Evolutionary conservation across 2,329 filamentous ascomycete species (phyloP), one percentile per base, ranked within the genome.

Genomic region (Onygenales sp.): DNA sequence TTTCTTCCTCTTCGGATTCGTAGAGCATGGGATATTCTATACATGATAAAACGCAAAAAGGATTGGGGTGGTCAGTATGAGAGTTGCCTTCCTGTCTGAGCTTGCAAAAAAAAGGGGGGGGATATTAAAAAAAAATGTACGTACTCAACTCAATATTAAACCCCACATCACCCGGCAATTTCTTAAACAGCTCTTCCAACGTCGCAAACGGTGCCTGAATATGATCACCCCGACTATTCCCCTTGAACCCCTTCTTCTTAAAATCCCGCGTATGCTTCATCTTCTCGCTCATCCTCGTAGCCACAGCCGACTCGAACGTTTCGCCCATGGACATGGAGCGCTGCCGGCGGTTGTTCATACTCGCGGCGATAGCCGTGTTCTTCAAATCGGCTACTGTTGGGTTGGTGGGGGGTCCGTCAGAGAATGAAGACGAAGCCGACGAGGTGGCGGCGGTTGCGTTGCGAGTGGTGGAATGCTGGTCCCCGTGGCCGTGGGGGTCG

Each of bases 231-330:
- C 93, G 86, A 5, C 84, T 90, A 69, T 98, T 98, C 49, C 86
- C 92, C 72, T 98, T 98, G 80, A 87, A 98, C 0, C 93, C 93
- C 66, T 95, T 92, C 62, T 81, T 81, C 69, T 96, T 96, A 74
- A 91, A 96, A 67, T 96, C 92, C 14, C 89, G 83, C 0, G 93
- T 98, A 71, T 97, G 89, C 72, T 95, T 95, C 88, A 98, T 96
- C 55, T 89, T 86, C 68, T 97, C 92, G 14, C 84, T 80, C 57
- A 81, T 72, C 57, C 82, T 79, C 5, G 21, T 31, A 7, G 17
- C 11, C 17, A 33, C 27, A n/a, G 76, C 60, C 14, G 71, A 71
- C 52, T 65, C 70, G 35, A 79, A 74, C 10, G 73, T 72, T 21
- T 75, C 75, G 45, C 81, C 80, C 27, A 83, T 73, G 2, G 82